Evolutionary conservation across 257 asterid genomes (phyloP), one percentile per base, ranked within the genome.

Genomic region (Salvia rosmarinus): DNA sequence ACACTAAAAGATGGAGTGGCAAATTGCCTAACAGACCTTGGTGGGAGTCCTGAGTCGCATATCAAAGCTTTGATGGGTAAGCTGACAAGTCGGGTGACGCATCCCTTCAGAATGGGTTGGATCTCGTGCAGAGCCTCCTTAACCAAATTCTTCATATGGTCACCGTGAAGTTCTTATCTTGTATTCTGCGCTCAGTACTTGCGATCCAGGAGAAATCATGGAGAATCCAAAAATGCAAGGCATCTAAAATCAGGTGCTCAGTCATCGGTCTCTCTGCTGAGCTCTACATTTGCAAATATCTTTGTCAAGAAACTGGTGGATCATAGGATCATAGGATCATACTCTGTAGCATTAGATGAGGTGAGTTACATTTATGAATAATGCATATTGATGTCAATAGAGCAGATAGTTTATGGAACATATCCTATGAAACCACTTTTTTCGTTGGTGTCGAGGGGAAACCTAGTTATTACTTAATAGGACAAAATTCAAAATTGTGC

Each of bases 41-140:
- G 96, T 66, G 98, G 99, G 73, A 88, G 98, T 76, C 99, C 99
- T 0, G 99, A 91, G 85, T 83, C 97, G 14, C 98, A 91, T 82
- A 86, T 95, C 78, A 85, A 89, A 77, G 98, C 96, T 54, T 80
- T 95, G 85, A 85, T 89, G 98, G 96, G 93, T 34, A 95, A 95
- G 79, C 71, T 95, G 82, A 89, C 80, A 49, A 84, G 95, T 95
- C 98, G 0, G 99, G 99, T 56, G 98, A 91, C 14, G 84, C 99
- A 9, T 95, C 99, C 42, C 93, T 95, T 63, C 97, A 89, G 79
- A 95, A 91, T 74, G 98, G 97, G 55, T 82, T 95, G 57, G 96
- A 91, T 80, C 95, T 91, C 68, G 98, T 88, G 71, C 86, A 85
- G 76, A 83, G 90, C 68, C 87, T 85, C 75, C 83, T 95, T 28